Evolutionary conservation across 768 basidiomycete genomes (phyloP).

Genomic region (Thelephora ganbajun): DNA sequence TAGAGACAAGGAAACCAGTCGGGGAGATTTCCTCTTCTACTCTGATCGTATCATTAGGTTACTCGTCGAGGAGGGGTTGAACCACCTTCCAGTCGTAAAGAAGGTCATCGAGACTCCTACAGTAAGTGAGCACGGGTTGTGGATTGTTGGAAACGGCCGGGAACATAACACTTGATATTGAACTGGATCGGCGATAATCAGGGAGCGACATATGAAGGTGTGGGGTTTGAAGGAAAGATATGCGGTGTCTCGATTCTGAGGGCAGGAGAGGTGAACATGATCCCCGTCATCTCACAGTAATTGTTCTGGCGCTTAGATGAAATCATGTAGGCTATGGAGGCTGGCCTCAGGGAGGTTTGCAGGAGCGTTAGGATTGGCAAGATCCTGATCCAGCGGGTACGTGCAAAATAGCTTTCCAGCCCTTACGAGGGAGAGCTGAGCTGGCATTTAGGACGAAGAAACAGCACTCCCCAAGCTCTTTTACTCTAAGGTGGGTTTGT

Average conservation of each 20-base stretch:
- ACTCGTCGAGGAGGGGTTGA: conserved; percentile 76
- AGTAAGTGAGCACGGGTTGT: conserved; percentile 20
- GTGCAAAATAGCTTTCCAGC: conserved; percentile 8
- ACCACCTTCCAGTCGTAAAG: conserved; percentile 69
- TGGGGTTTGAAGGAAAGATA: conserved; percentile 92
- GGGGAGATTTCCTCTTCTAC: conserved; percentile 96
- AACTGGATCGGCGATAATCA: conserved; percentile 13
- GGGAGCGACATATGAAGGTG: conserved; percentile 79
- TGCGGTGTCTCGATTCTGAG: conserved; percentile 92
- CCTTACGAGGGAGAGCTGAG: too few species aligned
- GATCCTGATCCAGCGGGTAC: conserved; percentile 90
- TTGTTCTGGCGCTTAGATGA: not conserved
- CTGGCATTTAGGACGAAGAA: conserved; percentile 66
- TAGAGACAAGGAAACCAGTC: conserved; percentile 69
- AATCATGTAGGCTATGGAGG: conserved; percentile 78
- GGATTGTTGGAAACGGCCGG: too few species aligned
- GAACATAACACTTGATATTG: too few species aligned
- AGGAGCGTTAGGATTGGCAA: conserved; percentile 91
- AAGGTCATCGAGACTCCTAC: conserved; percentile 76
- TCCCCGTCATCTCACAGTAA: not conserved
- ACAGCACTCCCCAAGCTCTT: conserved; percentile 89
- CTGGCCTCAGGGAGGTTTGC: conserved; percentile 90
- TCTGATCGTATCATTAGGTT: conserved; percentile 82
- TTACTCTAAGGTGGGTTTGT: conserved; percentile 52
- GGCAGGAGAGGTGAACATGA: conserved; percentile 64